Percentiles rank a stretch among this genome's conserved stretches.
phyloP scores from a whole-genome alignment of 768 basidiomycete genomes.

The Leccinellum albellum region DNA sequence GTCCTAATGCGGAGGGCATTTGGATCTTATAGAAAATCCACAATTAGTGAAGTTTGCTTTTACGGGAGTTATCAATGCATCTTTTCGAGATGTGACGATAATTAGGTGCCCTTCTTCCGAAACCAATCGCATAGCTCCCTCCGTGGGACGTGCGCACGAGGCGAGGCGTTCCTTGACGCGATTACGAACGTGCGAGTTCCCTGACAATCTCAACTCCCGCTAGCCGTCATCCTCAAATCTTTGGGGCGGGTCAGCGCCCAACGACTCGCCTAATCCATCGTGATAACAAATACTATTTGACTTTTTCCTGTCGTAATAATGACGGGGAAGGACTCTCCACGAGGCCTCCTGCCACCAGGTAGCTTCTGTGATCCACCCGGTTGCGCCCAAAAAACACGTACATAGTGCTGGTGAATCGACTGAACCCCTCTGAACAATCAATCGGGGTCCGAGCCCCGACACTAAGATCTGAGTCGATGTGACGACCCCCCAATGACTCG shows the following conservation, averaged over 20 bases:
- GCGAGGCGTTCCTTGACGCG: background rate
- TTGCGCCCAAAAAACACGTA: background rate
- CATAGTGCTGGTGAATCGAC: background rate
- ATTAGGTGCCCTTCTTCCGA: background rate
- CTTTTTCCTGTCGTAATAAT: background rate
- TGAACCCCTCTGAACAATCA: background rate
- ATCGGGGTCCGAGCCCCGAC: background rate
- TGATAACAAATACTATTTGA: background rate
- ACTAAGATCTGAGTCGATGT: no score
- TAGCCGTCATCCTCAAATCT: background rate
- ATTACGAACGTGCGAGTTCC: conserved; percentile 5
- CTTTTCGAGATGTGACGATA: background rate
- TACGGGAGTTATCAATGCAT: conserved; percentile 1
- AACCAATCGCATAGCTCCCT: conserved; percentile 1
- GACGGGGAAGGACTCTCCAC: background rate
- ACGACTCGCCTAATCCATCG: background rate
- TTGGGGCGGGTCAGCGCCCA: background rate
- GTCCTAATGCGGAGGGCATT: background rate
- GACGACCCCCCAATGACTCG: background rate
- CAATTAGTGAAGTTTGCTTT: background rate
- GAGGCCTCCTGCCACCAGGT: background rate
- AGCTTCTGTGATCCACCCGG: background rate
- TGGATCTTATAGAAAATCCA: conserved; percentile 6
- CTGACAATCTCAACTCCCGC: background rate
- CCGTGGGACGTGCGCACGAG: conserved; percentile 6